phyloP scores from a whole-genome alignment of 2,329 filamentous ascomycete genomes.

The Gliomastix tumulicola region DNA sequence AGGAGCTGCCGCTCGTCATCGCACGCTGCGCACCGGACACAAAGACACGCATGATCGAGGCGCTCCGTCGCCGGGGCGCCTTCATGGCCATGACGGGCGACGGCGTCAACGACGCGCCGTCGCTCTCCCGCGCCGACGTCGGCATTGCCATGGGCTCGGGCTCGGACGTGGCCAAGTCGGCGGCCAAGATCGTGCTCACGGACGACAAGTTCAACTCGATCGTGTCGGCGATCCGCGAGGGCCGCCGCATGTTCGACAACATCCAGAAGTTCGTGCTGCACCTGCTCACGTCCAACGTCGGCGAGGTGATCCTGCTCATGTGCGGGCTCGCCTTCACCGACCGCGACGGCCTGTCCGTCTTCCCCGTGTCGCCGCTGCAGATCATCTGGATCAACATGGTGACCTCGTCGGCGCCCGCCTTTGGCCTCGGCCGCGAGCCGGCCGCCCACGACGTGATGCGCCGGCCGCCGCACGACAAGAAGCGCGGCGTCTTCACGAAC shows the following conservation, averaged over 20 bases:
- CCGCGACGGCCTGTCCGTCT: slow-evolving; percentile 63
- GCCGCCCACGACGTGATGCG: slow-evolving; percentile 72
- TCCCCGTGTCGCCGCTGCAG: slow-evolving; percentile 77
- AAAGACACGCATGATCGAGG: slow-evolving; percentile 70
- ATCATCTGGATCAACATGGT: slow-evolving; percentile 96
- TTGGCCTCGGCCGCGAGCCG: slow-evolving; percentile 76
- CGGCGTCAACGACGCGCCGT: slow-evolving; percentile 64
- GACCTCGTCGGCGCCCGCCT: slow-evolving; percentile 80
- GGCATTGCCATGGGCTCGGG: slow-evolving; percentile 67
- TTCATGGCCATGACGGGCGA: slow-evolving; percentile 69
- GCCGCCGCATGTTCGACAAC: slow-evolving; percentile 64
- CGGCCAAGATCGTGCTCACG: slow-evolving; percentile 60
- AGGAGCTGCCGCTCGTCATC: slow-evolving; percentile 59
- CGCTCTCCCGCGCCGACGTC: slow-evolving; percentile 60
- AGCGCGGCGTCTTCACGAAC: slow-evolving; percentile 65
- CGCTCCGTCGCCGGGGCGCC: slow-evolving; percentile 56
- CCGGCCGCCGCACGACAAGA: slow-evolving; percentile 67
- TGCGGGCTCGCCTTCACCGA: slow-evolving; percentile 81
- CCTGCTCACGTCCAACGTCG: slow-evolving; percentile 73
- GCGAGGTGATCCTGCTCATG: slow-evolving; percentile 74
- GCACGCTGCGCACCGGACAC: slow-evolving; percentile 64
- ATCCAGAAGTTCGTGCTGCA: slow-evolving; percentile 77
- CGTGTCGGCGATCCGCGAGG: slow-evolving; percentile 64
- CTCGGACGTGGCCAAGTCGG: slow-evolving; percentile 65
- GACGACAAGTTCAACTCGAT: slow-evolving; percentile 70